These are phyloP conservation scores for Apiotrichum sp. DNA, from an alignment of 1,284 basidiomycete species.

Conservation along the genomic window DNA sequence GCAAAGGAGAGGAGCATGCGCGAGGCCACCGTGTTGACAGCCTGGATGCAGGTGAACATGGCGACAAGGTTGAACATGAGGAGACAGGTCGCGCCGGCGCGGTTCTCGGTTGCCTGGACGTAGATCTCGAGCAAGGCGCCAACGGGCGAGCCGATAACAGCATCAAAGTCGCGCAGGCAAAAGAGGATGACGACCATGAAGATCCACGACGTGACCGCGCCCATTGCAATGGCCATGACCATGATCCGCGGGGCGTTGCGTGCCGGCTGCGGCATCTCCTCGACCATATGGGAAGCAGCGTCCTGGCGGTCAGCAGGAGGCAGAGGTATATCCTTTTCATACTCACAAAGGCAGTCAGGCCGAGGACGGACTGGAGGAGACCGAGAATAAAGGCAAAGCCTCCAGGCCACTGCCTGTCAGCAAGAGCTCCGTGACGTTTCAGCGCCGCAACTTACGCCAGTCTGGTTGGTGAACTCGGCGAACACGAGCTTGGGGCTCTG, in stretches of 20 bases:
- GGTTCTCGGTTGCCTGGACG: constrained; percentile 57
- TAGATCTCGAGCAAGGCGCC: constrained; percentile 62
- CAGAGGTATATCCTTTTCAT: too few relatives aligned
- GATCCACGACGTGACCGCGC: constrained; percentile 53
- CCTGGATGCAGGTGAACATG: constrained; percentile 20
- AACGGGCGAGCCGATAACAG: constrained; percentile 53
- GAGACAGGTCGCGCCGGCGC: constrained; percentile 24
- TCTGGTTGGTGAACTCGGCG: constrained; percentile 21
- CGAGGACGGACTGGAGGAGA: constrained; percentile 33
- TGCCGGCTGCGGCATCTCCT: constrained; percentile 37
- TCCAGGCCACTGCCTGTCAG: constrained; percentile 8
- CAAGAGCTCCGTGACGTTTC: neutral
- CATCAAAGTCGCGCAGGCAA: constrained; percentile 55
- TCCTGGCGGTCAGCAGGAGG: constrained; percentile 10
- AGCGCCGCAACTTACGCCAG: constrained; percentile 12
- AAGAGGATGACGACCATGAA: constrained; percentile 63
- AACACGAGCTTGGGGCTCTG: constrained; percentile 43
- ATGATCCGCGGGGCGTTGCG: constrained; percentile 38
- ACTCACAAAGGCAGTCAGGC: constrained; percentile 10
- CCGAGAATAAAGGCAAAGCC: constrained; percentile 43
- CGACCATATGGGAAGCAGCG: constrained; percentile 40
- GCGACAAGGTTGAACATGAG: constrained; percentile 24
- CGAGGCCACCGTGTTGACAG: constrained; percentile 22
- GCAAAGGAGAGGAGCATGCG: constrained; percentile 14
- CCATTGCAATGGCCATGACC: constrained; percentile 53